These are phyloP conservation scores for Quercus robur DNA, from an alignment of 306 rosid genomes.

Conservation along the genomic window DNA sequence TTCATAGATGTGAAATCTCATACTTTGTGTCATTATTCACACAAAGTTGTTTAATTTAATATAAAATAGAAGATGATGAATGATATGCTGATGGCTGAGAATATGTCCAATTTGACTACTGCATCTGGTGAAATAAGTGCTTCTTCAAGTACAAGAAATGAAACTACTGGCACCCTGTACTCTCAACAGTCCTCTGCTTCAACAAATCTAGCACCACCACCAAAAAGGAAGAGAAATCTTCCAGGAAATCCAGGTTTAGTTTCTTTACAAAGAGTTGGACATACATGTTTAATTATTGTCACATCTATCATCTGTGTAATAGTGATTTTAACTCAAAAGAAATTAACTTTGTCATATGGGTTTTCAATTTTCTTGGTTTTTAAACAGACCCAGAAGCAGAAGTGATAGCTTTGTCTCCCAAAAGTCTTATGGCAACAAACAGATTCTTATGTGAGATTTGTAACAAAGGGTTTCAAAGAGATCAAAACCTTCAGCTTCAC, in stretches of 20 bases:
- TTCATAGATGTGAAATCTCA: conserved; percentile 18
- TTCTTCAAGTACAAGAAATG: conserved; percentile 56
- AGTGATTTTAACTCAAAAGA: background rate
- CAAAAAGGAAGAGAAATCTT: conserved; percentile 71
- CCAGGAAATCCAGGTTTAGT: conserved; percentile 82
- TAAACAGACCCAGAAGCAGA: conserved; percentile 82
- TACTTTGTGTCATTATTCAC: conserved; percentile 6
- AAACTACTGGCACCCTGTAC: conserved; percentile 26
- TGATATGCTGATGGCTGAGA: conserved; percentile 48
- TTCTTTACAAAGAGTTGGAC: background rate
- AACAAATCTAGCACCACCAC: conserved; percentile 44
- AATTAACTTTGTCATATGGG: background rate
- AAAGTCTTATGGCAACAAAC: conserved; percentile 69
- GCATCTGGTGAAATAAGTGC: conserved; percentile 67
- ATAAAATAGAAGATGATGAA: conserved; percentile 36
- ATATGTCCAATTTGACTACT: conserved; percentile 69
- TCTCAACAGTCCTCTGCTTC: conserved; percentile 50
- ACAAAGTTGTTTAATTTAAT: conserved; percentile 10
- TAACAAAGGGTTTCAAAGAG: conserved; percentile 86
- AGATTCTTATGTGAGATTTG: conserved; percentile 80
- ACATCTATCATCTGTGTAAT: background rate
- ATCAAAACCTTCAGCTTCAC: conserved; percentile 87
- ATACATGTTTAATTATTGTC: background rate
- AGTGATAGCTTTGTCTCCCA: conserved; percentile 81
- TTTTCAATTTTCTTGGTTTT: background rate